Conservation (phyloP, 176 grass and related monocot genomes). For the Paspalum notatum region DNA sequence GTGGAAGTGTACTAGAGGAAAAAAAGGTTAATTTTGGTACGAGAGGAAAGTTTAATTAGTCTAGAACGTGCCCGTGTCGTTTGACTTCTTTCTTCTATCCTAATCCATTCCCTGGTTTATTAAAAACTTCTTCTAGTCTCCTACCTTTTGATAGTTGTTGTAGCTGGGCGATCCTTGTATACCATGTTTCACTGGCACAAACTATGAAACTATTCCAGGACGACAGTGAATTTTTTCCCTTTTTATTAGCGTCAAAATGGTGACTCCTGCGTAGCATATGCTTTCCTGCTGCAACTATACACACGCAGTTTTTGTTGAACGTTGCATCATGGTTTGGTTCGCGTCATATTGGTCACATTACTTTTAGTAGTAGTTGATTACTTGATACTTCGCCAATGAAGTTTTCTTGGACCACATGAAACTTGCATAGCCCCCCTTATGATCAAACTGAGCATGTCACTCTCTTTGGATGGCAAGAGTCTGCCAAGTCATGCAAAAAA, state of each 20-base stretch:
- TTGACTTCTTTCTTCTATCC: neutral
- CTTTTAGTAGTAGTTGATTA: constrained; percentile 19
- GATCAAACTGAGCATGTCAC: neutral
- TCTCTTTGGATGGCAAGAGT: constrained; percentile 20
- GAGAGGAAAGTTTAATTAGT: neutral
- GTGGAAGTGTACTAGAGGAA: no score
- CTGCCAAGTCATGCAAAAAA: constrained; percentile 24
- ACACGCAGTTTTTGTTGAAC: neutral
- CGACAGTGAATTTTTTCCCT: no score
- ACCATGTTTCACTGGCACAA: neutral
- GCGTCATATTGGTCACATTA: neutral
- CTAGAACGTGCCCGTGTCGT: neutral
- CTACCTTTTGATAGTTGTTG: neutral
- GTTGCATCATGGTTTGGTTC: constrained; percentile 29
- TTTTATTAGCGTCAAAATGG: neutral
- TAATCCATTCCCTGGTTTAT: neutral
- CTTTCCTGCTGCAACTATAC: neutral
- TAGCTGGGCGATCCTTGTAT: constrained; percentile 4
- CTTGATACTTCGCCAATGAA: constrained; percentile 17
- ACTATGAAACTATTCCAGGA: neutral
- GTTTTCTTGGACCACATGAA: neutral
- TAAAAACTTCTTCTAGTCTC: neutral
- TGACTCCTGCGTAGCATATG: neutral
- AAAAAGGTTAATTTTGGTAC: no score
- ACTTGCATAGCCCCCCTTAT: neutral